Evolutionary conservation across 139 green algal species (phyloP).

Genomic region (Protoeuglena noctilucae): DNA sequence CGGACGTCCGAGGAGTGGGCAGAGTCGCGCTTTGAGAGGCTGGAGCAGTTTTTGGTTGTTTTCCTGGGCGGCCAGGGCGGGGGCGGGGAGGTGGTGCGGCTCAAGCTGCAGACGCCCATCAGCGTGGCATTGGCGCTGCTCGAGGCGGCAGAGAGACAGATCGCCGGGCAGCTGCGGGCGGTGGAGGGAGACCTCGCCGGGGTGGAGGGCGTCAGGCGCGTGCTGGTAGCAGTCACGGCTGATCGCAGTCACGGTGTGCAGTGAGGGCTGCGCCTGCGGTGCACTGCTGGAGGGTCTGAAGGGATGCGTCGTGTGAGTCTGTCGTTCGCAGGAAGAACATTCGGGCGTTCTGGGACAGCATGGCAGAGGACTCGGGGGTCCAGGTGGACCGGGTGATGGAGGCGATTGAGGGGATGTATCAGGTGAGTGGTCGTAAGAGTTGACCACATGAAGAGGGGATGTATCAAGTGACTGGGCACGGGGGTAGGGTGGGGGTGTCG

Average conservation of each 20-base stretch:
- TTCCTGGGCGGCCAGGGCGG: slow-evolving; percentile 46
- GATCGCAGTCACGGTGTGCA: slow-evolving; percentile 10
- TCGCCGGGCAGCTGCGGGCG: slow-evolving; percentile 24
- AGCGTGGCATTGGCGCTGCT: slow-evolving; percentile 68
- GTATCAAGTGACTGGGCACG: neutral
- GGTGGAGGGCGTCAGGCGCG: slow-evolving; percentile 3
- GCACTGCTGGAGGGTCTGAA: neutral
- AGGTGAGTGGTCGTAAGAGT: too few species aligned
- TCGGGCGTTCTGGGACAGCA: slow-evolving; percentile 42
- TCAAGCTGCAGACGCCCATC: slow-evolving; percentile 89
- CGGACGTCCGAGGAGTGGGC: neutral
- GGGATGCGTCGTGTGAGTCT: neutral
- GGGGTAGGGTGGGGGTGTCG: slow-evolving; percentile 9
- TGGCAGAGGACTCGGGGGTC: slow-evolving; percentile 51
- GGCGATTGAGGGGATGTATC: slow-evolving; percentile 18
- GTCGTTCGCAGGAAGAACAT: slow-evolving; percentile 40
- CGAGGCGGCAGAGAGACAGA: slow-evolving; percentile 30
- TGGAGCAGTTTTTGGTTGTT: slow-evolving; percentile 41
- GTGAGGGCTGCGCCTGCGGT: slow-evolving; percentile 13
- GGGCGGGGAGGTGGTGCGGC: slow-evolving; percentile 54
- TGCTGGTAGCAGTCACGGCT: slow-evolving; percentile 1
- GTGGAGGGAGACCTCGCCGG: slow-evolving; percentile 6
- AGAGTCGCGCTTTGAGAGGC: slow-evolving; percentile 11
- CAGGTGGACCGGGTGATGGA: slow-evolving; percentile 32
- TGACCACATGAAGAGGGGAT: too few species aligned